Conservation (phyloP, 768 basidiomycete genomes). For the Boletus speciosus region DNA sequence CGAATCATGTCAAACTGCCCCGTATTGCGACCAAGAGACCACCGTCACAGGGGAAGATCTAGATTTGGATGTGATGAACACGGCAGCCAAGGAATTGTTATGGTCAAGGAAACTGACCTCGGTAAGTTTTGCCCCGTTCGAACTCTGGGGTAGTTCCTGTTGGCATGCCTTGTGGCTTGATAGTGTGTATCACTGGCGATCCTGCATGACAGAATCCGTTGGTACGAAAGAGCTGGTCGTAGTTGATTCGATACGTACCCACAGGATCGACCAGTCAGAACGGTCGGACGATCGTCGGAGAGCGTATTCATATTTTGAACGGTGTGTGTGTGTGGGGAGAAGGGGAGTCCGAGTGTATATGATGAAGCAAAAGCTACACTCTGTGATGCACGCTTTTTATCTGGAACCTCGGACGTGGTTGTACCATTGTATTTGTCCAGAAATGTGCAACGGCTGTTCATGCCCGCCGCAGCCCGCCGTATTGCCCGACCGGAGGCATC, state of each 20-base stretch:
- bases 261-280: background rate
- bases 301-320: background rate
- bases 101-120: slow-evolving; percentile 2
- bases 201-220: background rate
- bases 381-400: background rate
- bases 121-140: background rate
- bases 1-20: slow-evolving; percentile 12
- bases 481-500: no score
- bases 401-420: background rate
- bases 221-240: background rate
- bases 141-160: background rate
- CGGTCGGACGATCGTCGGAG: no score
- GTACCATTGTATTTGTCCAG: background rate
- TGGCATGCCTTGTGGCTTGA: background rate
- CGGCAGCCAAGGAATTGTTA: no score
- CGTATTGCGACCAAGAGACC: slow-evolving; percentile 7
- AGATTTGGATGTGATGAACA: background rate
- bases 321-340: no score
- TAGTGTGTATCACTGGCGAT: background rate
- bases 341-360: background rate
- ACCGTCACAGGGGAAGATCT: slow-evolving; percentile 1
- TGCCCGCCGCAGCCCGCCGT: no score
- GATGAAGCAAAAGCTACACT: no score
- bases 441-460: no score
- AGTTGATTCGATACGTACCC: background rate